Conservation (phyloP, 2,329 filamentous ascomycete genomes). For the Rhinocladiella similis region DNA sequence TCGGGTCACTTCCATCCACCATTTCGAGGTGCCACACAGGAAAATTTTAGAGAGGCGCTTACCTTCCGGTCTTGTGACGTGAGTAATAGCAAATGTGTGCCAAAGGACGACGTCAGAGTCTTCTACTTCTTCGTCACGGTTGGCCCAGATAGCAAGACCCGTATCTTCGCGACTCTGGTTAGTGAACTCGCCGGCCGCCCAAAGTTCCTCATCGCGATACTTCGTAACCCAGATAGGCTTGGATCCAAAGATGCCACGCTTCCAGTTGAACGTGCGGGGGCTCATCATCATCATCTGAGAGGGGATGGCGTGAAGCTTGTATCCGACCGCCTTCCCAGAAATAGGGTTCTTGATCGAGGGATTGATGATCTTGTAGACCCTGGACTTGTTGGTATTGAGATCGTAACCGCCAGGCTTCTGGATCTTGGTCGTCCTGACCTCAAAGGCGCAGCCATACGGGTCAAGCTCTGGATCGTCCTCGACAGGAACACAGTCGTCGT, state of each 20-base stretch:
- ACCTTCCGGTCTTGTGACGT: background rate
- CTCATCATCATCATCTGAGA: constrained; percentile 52
- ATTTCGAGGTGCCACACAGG: constrained; percentile 44
- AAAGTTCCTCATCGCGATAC: constrained; percentile 51
- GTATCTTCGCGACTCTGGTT: constrained; percentile 48
- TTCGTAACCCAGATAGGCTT: constrained; percentile 55
- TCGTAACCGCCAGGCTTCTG: constrained; percentile 30
- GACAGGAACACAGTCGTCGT: constrained; percentile 56
- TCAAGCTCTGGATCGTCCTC: constrained; percentile 59
- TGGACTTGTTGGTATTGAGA: background rate
- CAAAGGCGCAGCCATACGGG: constrained; percentile 62
- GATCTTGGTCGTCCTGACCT: constrained; percentile 52
- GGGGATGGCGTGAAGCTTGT: constrained; percentile 49
- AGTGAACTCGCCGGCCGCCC: constrained; percentile 50
- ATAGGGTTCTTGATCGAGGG: background rate
- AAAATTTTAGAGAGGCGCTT: constrained; percentile 38
- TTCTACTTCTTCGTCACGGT: constrained; percentile 42
- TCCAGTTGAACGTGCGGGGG: constrained; percentile 43
- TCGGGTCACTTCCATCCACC: constrained; percentile 33
- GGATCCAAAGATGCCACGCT: constrained; percentile 50
- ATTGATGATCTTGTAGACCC: background rate
- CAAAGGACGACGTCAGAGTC: constrained; percentile 53
- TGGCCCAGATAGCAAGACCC: constrained; percentile 46
- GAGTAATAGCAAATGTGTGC: constrained; percentile 43
- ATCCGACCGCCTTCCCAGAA: constrained; percentile 40